Conservation (phyloP, 805 yeast species). For the Yarrowia osloensis region DNA sequence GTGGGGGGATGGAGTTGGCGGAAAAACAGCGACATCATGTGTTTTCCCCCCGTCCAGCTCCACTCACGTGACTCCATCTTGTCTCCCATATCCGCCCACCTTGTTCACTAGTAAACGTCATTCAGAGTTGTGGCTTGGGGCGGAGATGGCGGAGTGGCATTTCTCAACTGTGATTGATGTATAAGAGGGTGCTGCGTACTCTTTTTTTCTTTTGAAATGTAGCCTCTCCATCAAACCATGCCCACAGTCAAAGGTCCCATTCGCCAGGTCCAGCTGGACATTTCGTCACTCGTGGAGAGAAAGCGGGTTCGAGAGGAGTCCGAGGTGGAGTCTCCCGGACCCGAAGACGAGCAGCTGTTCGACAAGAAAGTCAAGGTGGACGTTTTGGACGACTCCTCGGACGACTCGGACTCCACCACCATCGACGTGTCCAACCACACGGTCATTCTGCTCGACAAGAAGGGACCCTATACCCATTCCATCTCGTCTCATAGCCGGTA, state of each 20-base stretch:
- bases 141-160: slow-evolving; percentile 24
- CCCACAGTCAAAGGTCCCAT: neutral
- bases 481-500: neutral
- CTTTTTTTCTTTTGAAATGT: no score
- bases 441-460: neutral
- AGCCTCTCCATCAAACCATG: no score
- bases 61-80: neutral
- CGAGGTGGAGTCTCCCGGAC: neutral
- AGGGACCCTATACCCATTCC: slow-evolving; percentile 16
- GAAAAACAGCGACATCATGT: no score
- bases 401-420: neutral
- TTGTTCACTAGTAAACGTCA: neutral
- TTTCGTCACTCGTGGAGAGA: neutral
- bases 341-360: slow-evolving; percentile 3
- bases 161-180: neutral
- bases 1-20: neutral
- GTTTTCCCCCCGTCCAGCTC: no score
- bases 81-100: neutral
- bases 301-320: neutral
- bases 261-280: neutral
- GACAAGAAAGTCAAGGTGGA: neutral
- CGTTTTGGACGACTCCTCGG: neutral
- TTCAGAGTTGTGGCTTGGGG: slow-evolving; percentile 26
- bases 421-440: slow-evolving; percentile 5
- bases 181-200: neutral